These are phyloP conservation scores for Polychaeton citri DNA, from an alignment of 2,329 filamentous ascomycete species.

Conservation along the genomic window DNA sequence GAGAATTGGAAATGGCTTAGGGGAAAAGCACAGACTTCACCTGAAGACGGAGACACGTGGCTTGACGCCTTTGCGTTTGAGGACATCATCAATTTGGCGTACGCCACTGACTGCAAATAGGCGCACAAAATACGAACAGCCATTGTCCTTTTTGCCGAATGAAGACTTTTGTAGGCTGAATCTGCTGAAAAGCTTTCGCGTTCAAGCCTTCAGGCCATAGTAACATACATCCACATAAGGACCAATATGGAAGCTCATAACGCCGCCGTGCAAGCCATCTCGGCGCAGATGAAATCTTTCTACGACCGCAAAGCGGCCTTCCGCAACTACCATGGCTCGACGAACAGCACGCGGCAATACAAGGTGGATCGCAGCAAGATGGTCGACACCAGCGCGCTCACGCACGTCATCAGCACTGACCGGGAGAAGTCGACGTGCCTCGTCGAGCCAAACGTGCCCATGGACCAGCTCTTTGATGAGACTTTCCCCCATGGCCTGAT, in stretches of 20 bases:
- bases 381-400: conserved; percentile 37
- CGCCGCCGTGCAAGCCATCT: conserved; percentile 24
- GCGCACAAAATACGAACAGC: no score
- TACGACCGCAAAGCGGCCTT: conserved; percentile 34
- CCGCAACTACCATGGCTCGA: conserved; percentile 45
- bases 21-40: no score
- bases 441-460: conserved; percentile 57
- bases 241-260: conserved; percentile 20
- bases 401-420: conserved; percentile 33
- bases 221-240: no score
- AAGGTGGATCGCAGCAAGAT: conserved; percentile 27
- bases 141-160: no score
- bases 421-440: conserved; percentile 29
- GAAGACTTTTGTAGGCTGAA: no score
- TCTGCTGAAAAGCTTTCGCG: no score
- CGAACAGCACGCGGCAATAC: conserved; percentile 36
- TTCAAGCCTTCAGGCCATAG: no score
- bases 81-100: no score
- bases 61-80: no score
- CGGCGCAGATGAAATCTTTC: conserved; percentile 30
- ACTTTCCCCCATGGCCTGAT: conserved; percentile 44
- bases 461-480: conserved; percentile 49
- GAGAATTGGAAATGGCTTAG: no score
- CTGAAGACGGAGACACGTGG: no score
- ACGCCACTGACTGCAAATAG: no score